A percentile compares a stretch with the other conserved stretches of the same genome.
Evolutionary conservation across 148 eudicot genomes (phyloP).

Genomic region (Limonium bicolor): DNA sequence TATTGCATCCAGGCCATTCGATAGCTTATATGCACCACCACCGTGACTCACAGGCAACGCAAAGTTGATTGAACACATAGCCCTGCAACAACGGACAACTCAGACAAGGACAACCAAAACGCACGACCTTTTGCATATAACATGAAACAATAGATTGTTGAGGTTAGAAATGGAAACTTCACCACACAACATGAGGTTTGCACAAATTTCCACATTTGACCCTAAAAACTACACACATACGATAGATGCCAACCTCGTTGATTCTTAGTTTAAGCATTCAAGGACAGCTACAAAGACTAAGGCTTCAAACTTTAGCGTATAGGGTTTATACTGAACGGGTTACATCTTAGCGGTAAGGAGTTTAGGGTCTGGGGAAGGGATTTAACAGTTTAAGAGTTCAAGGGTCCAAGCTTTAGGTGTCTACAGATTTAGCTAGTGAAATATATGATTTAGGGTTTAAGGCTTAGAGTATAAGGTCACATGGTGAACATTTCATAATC

Average conservation of each 20-base stretch:
- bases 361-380: too few species aligned
- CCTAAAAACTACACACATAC: not conserved
- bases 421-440: too few species aligned
- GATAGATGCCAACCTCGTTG: not conserved
- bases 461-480: not conserved
- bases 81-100: slow-evolving; percentile 23
- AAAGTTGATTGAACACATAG: slow-evolving; percentile 85
- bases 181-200: not conserved
- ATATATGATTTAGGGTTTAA: too few species aligned
- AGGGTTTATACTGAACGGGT: too few species aligned
- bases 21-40: slow-evolving; percentile 15
- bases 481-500: not conserved
- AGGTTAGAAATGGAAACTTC: not conserved
- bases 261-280: not conserved
- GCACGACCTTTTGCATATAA: not conserved
- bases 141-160: not conserved
- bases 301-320: too few species aligned
- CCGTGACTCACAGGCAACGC: slow-evolving; percentile 51
- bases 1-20: slow-evolving; percentile 18
- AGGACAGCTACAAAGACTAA: too few species aligned
- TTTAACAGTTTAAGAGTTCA: too few species aligned
- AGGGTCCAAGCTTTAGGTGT: too few species aligned
- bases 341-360: too few species aligned
- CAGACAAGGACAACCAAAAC: not conserved
- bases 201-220: not conserved